Conservation (phyloP, 2,329 filamentous ascomycete genomes). For the Penicillium sclerotiorum region DNA sequence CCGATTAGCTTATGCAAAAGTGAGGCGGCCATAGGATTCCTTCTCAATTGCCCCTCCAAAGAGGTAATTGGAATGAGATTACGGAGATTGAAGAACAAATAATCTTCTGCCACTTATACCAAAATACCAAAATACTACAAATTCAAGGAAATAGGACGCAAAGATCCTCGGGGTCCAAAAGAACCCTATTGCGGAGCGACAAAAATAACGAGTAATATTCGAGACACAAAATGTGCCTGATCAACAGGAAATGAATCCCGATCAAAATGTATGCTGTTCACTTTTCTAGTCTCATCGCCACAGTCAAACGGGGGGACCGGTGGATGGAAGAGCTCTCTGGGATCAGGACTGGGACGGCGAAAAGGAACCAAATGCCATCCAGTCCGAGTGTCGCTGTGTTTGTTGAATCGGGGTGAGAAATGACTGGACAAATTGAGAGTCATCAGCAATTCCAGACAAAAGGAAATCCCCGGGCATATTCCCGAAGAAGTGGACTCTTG, state of each 20-base stretch:
- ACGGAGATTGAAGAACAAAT: no score
- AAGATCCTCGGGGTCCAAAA: no score
- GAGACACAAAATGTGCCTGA: constrained; percentile 24
- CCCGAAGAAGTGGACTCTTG: no score
- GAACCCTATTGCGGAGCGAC: no score
- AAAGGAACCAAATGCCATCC: constrained; percentile 35
- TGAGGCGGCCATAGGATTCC: constrained; percentile 27
- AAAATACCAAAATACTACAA: no score
- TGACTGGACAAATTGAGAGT: not conserved
- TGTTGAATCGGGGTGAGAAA: constrained; percentile 11
- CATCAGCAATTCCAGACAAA: not conserved
- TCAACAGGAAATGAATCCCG: constrained; percentile 19
- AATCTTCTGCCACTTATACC: not conserved
- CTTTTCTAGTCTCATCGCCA: constrained; percentile 30
- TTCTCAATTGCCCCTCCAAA: no score
- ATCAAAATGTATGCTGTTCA: constrained; percentile 27
- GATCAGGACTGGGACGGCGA: constrained; percentile 29
- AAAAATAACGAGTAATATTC: not conserved
- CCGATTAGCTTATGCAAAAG: constrained; percentile 18
- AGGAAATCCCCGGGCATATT: no score
- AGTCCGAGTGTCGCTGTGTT: constrained; percentile 25
- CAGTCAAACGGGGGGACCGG: constrained; percentile 19
- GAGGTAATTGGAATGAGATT: no score
- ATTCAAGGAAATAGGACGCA: no score
- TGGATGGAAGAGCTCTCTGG: constrained; percentile 20